Base-by-base conservation (phyloP, 2,329 filamentous ascomycete species). In the Neoascochyta sp. region DNA sequence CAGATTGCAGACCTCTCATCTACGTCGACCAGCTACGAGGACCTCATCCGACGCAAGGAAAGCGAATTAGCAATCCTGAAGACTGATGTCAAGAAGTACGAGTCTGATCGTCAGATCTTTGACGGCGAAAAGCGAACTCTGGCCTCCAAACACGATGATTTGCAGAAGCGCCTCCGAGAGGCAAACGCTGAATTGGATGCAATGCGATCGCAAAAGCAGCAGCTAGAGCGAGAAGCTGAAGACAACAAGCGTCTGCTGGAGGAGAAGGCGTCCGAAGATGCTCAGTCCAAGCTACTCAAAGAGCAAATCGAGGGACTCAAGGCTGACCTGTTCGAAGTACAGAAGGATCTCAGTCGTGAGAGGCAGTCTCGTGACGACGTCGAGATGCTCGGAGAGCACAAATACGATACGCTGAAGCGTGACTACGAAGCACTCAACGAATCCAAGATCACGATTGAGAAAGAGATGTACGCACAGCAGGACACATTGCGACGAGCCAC, bases 371-470 rank as follows among this genome's bases (percentile, higher is more conserved):
- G 92, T 34, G 90, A 95, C 46, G 92, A 98, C 55, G 88, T 95
- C 15, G 81, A 90, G 43, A 78, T 94, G 47, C 81, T 96, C 34
- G 81, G 86, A 4, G 88, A 95, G 47, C 89, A 95, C 65, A 93
- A 92, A 58, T 86, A 82, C 50, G 73, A 84, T 24, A 78, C 82
- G 28, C 71, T 98, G 38, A 82, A 89, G 57, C 81, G 89, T 15
- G 88, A 96, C 45, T 94, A 81, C 48, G 82, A 93, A 27, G 77
- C 79, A 18, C 73, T 96, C 18, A 95, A 95, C 50, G 88, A 95
- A 43, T 82, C 87, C 16, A 98, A 98, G 64, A 95, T 95, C 51
- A 94, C 81, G 25, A 95, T 98, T 42, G 90, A 98, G 63, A 96
- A 95, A 62, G 90, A 96, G 63, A 81, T 98, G 60, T 96, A 96